phyloP scores from a whole-genome alignment of 1,139 yeast genomes.

The Taphrina flavorubra region DNA sequence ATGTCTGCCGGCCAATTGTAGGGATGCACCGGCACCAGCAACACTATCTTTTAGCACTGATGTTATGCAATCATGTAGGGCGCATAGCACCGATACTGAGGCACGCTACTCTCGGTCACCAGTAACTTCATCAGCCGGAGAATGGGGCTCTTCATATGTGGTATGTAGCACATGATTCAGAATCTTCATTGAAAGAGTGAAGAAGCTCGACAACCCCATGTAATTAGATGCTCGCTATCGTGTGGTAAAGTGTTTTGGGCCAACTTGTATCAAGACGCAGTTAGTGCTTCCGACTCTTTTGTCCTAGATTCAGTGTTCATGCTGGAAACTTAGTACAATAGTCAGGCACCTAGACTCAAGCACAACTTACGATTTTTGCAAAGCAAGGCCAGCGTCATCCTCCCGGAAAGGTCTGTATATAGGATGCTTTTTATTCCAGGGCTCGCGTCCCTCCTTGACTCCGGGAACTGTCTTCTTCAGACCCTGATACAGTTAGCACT shows the following conservation, averaged over 20 bases:
- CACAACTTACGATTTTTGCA: constrained; percentile 26
- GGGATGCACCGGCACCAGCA: no score
- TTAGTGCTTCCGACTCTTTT: neutral
- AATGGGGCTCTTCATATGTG: no score
- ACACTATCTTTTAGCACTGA: no score
- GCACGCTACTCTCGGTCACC: no score
- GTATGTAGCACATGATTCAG: neutral
- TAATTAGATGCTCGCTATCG: constrained; percentile 3
- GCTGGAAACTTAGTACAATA: neutral
- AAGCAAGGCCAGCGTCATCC: constrained; percentile 34
- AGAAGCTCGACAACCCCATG: neutral
- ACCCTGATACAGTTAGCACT: constrained; percentile 4
- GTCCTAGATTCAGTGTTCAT: constrained; percentile 1
- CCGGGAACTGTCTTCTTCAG: constrained; percentile 60
- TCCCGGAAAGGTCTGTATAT: constrained; percentile 43
- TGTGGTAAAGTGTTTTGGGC: neutral
- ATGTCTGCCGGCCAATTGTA: no score
- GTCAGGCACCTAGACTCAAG: neutral
- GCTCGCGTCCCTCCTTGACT: constrained; percentile 55
- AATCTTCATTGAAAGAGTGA: neutral
- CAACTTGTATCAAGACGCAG: neutral
- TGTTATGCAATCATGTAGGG: no score
- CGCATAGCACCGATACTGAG: no score
- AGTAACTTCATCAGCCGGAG: no score
- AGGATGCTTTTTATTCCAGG: constrained; percentile 44